Conservation (phyloP, 768 basidiomycete genomes). For the Boletus tylopilopsis region DNA sequence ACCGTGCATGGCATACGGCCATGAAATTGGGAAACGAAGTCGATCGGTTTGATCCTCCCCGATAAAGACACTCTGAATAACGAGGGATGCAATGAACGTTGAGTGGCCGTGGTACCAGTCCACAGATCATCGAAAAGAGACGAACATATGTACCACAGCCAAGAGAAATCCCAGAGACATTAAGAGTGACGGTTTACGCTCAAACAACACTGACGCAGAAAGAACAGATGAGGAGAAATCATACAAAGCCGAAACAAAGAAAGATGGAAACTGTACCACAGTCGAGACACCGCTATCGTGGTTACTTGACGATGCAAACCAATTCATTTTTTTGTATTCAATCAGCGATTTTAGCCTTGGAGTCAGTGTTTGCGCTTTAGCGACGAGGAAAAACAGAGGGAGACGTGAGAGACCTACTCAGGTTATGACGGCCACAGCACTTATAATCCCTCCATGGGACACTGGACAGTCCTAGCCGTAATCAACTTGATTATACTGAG, state of each 20-base stretch:
- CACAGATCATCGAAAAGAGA: slow-evolving; percentile 2
- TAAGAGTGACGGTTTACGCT: slow-evolving; percentile 1
- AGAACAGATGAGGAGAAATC: slow-evolving; percentile 4
- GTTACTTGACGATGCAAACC: slow-evolving; percentile 8
- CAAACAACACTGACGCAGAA: slow-evolving; percentile 5
- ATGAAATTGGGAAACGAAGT: slow-evolving; percentile 1
- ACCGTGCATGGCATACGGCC: not conserved
- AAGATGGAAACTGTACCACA: slow-evolving; percentile 13
- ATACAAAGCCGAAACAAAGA: not conserved
- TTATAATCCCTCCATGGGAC: slow-evolving; percentile 9
- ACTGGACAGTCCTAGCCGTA: slow-evolving; percentile 6
- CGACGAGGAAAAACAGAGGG: slow-evolving; percentile 10
- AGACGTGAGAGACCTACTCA: slow-evolving; percentile 16
- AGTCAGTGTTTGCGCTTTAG: slow-evolving; percentile 3
- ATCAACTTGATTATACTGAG: slow-evolving; percentile 6
- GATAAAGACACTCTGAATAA: slow-evolving; percentile 1
- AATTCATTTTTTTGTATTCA: slow-evolving; percentile 6
- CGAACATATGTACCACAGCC: not conserved
- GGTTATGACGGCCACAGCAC: slow-evolving; percentile 1
- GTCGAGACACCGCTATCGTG: slow-evolving; percentile 2
- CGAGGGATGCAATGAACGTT: slow-evolving; percentile 6
- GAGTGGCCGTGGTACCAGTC: not conserved
- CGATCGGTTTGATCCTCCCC: not conserved
- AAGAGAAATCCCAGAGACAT: not conserved
- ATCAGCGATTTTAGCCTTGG: slow-evolving; percentile 8